Conservation (phyloP, 441 rosid species). For the Cnidoscolus chayamansa region DNA sequence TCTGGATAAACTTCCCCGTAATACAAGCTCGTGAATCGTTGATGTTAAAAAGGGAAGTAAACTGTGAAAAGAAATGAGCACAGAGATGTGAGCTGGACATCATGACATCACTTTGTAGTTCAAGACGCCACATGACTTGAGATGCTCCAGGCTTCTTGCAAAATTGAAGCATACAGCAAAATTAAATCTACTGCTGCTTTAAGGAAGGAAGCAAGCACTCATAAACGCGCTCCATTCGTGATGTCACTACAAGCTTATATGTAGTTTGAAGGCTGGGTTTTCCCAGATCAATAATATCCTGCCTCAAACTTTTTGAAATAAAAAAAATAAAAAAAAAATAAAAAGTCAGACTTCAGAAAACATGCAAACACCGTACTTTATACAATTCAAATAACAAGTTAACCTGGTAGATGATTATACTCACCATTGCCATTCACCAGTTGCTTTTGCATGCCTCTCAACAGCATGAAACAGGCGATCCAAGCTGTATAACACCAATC, state of each 20-base stretch:
- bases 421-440: conserved; percentile 88
- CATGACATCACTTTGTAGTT: too few relatives aligned
- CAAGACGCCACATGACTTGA: background rate
- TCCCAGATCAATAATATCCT: conserved; percentile 76
- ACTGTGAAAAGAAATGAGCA: background rate
- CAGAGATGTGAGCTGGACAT: background rate
- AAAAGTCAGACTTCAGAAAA: conserved; percentile 24
- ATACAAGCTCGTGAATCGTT: background rate
- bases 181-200: conserved; percentile 32
- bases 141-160: background rate
- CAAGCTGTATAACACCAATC: conserved; percentile 74
- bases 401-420: conserved; percentile 23
- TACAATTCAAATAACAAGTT: background rate
- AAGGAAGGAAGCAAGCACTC: conserved; percentile 78
- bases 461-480: conserved; percentile 68
- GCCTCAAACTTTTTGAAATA: conserved; percentile 56
- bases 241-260: conserved; percentile 63
- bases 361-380: background rate
- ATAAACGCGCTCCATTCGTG: conserved; percentile 60
- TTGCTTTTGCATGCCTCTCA: conserved; percentile 67
- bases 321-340: too few relatives aligned
- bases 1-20: background rate
- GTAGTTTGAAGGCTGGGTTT: conserved; percentile 58
- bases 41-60: background rate
- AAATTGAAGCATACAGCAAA: conserved; percentile 18